Conservation (phyloP, 2,329 filamentous ascomycete species). For the Aspergillus chevalieri region DNA sequence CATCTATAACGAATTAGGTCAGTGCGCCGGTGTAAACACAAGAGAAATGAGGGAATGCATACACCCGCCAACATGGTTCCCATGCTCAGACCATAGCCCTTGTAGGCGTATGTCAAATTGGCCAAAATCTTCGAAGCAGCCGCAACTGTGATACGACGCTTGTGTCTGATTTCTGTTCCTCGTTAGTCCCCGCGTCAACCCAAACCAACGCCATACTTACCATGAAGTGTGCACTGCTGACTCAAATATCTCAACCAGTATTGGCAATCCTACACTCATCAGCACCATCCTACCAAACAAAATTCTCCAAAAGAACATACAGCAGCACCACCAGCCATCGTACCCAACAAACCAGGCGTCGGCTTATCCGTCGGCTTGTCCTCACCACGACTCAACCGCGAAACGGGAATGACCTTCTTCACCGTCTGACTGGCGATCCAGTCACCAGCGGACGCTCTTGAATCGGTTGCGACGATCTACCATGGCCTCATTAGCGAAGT, state of each 20-base stretch:
- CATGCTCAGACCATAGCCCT: slow-evolving; percentile 98
- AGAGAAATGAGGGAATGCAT: slow-evolving; percentile 58
- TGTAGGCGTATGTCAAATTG: slow-evolving; percentile 97
- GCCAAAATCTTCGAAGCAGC: slow-evolving; percentile 97
- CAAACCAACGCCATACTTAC: slow-evolving; percentile 14
- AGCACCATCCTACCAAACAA: neutral
- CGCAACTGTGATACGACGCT: slow-evolving; percentile 95
- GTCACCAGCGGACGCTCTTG: slow-evolving; percentile 91
- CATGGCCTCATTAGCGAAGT: neutral
- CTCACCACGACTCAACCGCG: slow-evolving; percentile 34
- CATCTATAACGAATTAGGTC: slow-evolving; percentile 13
- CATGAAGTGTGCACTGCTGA: slow-evolving; percentile 98
- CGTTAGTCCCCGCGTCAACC: neutral
- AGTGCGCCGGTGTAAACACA: too few relatives aligned
- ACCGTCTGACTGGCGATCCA: slow-evolving; percentile 99
- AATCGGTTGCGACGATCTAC: slow-evolving; percentile 92
- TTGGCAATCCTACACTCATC: slow-evolving; percentile 72
- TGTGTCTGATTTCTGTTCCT: slow-evolving; percentile 75
- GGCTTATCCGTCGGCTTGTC: slow-evolving; percentile 30
- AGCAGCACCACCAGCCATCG: slow-evolving; percentile 96
- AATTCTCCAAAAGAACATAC: slow-evolving; percentile 40
- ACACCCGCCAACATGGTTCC: slow-evolving; percentile 99
- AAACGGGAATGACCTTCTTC: slow-evolving; percentile 83
- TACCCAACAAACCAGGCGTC: slow-evolving; percentile 65
- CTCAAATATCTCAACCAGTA: slow-evolving; percentile 99